These are phyloP conservation scores for Solanum chmielewskii DNA, from an alignment of 257 asterid species.

Conservation along the genomic window DNA sequence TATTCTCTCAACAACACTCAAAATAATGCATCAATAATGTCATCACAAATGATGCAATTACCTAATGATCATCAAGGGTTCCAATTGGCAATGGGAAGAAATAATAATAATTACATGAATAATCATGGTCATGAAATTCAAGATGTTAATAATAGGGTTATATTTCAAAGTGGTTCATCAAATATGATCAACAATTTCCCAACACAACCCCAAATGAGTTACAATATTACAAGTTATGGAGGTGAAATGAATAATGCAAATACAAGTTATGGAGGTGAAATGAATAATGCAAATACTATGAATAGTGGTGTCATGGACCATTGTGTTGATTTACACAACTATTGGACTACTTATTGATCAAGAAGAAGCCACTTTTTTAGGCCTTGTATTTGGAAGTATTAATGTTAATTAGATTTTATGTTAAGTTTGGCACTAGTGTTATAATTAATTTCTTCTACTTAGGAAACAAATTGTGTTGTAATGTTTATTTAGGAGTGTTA, in stretches of 20 bases:
- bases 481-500: neutral
- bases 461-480: neutral
- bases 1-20: conserved; percentile 34
- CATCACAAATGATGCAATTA: conserved; percentile 33
- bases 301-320: conserved; percentile 50
- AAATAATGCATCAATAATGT: conserved; percentile 18
- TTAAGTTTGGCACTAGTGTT: neutral
- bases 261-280: conserved; percentile 23
- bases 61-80: conserved; percentile 19
- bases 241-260: conserved; percentile 18
- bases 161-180: conserved; percentile 14
- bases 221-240: conserved; percentile 21
- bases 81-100: conserved; percentile 20
- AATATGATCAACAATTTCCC: conserved; percentile 28
- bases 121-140: conserved; percentile 45
- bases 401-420: neutral
- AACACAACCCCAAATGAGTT: conserved; percentile 34
- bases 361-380: neutral
- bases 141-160: conserved; percentile 26
- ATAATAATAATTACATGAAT: conserved; percentile 24
- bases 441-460: neutral
- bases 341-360: conserved; percentile 48
- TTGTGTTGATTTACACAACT: conserved; percentile 57
- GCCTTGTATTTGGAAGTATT: too few relatives aligned
- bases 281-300: conserved; percentile 9